Base-by-base conservation (phyloP, 2,329 filamentous ascomycete genomes). In the Fonsecaea erecta region DNA sequence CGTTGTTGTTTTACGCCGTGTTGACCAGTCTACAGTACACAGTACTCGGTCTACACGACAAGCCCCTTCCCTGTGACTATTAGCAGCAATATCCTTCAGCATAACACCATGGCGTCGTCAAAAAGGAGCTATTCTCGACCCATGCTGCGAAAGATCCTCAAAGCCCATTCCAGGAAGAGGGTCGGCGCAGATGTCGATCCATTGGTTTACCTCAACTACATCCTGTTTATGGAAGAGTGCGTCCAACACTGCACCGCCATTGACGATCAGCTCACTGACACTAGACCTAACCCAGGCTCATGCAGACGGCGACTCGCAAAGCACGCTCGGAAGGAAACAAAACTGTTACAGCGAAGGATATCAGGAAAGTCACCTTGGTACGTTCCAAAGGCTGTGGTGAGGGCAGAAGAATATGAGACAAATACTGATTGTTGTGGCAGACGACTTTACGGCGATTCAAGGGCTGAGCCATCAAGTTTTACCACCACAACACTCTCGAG, bases 161-260 rank as follows among this genome's bases (percentile, higher is more conserved):
- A 96, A 79, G 92, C 92, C 18, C 92, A 96, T 77, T 90, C 92
- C 8, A 90, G 91, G 68, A 88, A 89, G 75, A 90, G 85, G 69
- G 78, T 96, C 68, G 92, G 89, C 81, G 95, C 92, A 78, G 93
- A 95, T 77, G 90, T 88, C 32, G 93, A 97, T 78, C 88, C 96
- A 64, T 82, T 94, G 79, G 92, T 96, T 68, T 96, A 91, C 73
- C 83, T 96, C 64, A 88, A 95, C 74, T 96, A 96, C 70, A 86
- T 91, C 69, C 82, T 95, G 1, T 96, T 96, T 71, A 89, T 96
- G 74, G 83, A 87, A 75, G 83, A 86, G 84, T 87, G 78, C 28
- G 62, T 48, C n/a, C 68, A 12, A 12, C 21, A 26, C 28, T 5
- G 34, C 18, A 7, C 26, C 24, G 51, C 26, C 21, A n/a, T 6